Evolutionary conservation across 1,284 basidiomycete species (phyloP).

Genomic region (Microstroma glucosiphilum): DNA sequence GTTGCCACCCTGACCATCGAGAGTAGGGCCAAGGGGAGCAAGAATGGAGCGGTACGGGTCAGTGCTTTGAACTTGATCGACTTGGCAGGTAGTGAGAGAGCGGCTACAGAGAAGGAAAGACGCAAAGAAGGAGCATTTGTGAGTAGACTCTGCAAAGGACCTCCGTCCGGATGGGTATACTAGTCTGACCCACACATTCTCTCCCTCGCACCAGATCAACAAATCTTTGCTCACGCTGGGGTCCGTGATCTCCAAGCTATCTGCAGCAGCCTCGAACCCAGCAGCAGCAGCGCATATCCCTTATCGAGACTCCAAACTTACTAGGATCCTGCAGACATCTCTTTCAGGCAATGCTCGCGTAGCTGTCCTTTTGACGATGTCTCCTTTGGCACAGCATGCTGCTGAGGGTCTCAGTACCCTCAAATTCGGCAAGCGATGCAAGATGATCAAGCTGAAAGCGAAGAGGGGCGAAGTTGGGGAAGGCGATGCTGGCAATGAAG

Average conservation of each 20-base stretch:
- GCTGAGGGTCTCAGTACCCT: constrained; percentile 58
- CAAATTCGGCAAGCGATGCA: constrained; percentile 58
- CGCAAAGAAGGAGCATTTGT: constrained; percentile 55
- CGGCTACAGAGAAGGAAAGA: constrained; percentile 56
- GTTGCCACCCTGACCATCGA: constrained; percentile 57
- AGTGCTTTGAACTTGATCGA: constrained; percentile 57
- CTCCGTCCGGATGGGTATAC: neutral
- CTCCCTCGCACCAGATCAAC: constrained; percentile 22
- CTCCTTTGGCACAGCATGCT: constrained; percentile 54
- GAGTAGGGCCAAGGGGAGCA: constrained; percentile 18
- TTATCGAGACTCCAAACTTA: constrained; percentile 88
- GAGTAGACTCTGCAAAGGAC: neutral
- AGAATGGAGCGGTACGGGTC: constrained; percentile 32
- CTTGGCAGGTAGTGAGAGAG: constrained; percentile 58
- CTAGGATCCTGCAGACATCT: constrained; percentile 88
- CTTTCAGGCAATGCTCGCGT: constrained; percentile 93
- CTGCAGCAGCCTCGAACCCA: constrained; percentile 52
- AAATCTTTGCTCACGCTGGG: constrained; percentile 54
- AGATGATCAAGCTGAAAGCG: constrained; percentile 58
- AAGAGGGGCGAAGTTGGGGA: constrained; percentile 55
- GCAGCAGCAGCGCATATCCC: constrained; percentile 63
- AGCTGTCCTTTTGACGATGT: constrained; percentile 61
- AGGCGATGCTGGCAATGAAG: constrained; percentile 28
- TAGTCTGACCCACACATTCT: neutral
- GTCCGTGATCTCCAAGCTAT: constrained; percentile 59